Base-by-base conservation (phyloP, 257 asterid species). In the Gardenia jasminoides region DNA sequence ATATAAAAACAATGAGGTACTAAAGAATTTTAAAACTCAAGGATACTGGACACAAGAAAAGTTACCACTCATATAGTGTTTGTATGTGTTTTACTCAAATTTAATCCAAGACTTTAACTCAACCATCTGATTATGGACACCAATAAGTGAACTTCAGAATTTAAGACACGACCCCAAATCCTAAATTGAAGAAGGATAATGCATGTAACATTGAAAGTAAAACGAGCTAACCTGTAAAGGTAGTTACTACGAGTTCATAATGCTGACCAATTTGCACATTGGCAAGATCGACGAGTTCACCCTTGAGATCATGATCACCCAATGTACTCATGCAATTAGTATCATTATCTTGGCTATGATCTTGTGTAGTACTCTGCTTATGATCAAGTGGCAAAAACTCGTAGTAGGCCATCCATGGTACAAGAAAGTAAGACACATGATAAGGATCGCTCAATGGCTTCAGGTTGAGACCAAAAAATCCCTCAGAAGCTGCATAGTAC, bases 191-290 rank as follows among this genome's bases (percentile, higher is more conserved):
- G 50, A 8, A 46, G 50, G 50, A 46, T 8, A 46, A 46, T 46
- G 50, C 10, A 46, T 7, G 50, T 13, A 46, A 46, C 11, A 9
- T 50, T 16, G 19, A 6, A 50, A 50, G 58, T 50, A 50, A 13
- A 20, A 15, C 15, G 58, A 50, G 58, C 22, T 16, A 28, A 72
- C 76, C 76, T 72, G 66, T 11, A 52, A 28, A 50, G 16, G 76
- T 72, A 8, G 80, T 77, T 19, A 77, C 80, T 4, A 77, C 80
- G 1, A 77, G 10, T 77, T 77, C 80, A 67, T 75, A 75, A 6
- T 77, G 36, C 16, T 67, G 67, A 10, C 74, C 74, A 19, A 67
- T 15, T 67, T 77, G 47, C 73, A 77, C 80, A 66, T 77, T 66
- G 65, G 19, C 52, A 36, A 78, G 75, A 68, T 68, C 76, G 36